Percentiles rank a stretch among this genome's conserved stretches.
phyloP scores from a whole-genome alignment of 2,329 filamentous ascomycete genomes.

The Berkeleyomyces rouxiae region DNA sequence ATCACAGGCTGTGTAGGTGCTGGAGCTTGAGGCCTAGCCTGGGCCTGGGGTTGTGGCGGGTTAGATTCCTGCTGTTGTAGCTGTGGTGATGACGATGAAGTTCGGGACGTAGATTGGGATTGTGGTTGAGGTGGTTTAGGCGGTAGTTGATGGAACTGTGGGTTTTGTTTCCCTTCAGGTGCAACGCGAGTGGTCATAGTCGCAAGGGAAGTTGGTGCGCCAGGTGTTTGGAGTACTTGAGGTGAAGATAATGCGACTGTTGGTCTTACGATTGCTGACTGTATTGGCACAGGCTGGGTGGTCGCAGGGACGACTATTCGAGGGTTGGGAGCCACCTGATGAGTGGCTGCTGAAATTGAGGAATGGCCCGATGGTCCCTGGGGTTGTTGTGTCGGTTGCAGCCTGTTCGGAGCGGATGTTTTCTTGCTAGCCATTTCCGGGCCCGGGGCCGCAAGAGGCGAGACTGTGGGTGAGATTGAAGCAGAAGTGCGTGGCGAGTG shows the following conservation, averaged over 20 bases:
- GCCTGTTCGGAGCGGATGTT: not conserved
- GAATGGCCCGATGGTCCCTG: not conserved
- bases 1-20: not conserved
- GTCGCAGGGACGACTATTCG: not conserved
- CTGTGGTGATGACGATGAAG: not conserved
- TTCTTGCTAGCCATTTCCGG: slow-evolving; percentile 12
- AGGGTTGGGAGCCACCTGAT: not conserved
- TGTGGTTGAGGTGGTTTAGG: slow-evolving; percentile 4
- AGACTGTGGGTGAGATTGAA: not conserved
- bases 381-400: not conserved
- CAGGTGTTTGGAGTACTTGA: slow-evolving; percentile 11
- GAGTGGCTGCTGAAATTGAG: not conserved
- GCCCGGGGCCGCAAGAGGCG: slow-evolving; percentile 10
- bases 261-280: not conserved
- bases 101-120: not conserved
- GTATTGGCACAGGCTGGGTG: not conserved
- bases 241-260: not conserved
- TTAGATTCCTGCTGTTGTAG: not conserved
- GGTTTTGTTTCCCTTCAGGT: slow-evolving; percentile 22
- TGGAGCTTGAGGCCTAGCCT: not conserved
- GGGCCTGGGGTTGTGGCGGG: not conserved
- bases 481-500: not conserved
- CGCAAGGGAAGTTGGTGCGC: not conserved
- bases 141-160: slow-evolving; percentile 19
- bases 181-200: slow-evolving; percentile 10